Evolutionary conservation across 169 alveolate genomes (phyloP).

Genomic region (Babesia gibsoni): DNA sequence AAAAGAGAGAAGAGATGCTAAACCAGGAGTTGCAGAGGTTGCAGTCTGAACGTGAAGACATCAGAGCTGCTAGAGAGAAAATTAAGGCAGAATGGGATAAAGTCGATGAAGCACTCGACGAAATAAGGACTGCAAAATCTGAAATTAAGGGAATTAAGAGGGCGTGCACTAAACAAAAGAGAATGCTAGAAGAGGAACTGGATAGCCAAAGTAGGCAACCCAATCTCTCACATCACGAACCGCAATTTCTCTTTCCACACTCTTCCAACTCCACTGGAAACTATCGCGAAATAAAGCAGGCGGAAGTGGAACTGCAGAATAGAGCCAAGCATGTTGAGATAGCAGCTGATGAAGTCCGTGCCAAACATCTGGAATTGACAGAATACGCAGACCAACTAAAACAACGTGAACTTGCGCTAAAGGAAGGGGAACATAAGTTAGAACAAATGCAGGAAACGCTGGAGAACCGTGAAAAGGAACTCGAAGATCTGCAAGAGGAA

Average conservation of each 20-base stretch:
- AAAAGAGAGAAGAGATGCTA: conserved; percentile 32
- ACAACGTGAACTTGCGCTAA: conserved; percentile 19
- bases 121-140: conserved; percentile 14
- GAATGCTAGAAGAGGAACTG: conserved; percentile 19
- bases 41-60: conserved; percentile 32
- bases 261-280: conserved; percentile 11
- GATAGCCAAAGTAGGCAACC: conserved; percentile 22
- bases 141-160: conserved; percentile 25
- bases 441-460: conserved; percentile 27
- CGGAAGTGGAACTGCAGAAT: conserved; percentile 30
- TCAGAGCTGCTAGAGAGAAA: conserved; percentile 32
- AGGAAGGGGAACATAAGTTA: conserved; percentile 32
- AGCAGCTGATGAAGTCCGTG: conserved; percentile 37
- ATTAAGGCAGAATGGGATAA: conserved; percentile 42
- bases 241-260: neutral
- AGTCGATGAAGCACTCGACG: conserved; percentile 30
- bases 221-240: neutral
- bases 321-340: conserved; percentile 30
- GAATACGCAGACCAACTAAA: conserved; percentile 43
- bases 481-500: conserved; percentile 29
- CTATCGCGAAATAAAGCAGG: conserved; percentile 23
- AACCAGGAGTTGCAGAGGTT: conserved; percentile 12
- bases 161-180: conserved; percentile 20
- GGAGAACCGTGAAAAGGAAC: conserved; percentile 19
- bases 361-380: conserved; percentile 28